Evolutionary conservation across 179 eudicot species (phyloP).

Genomic region (Spergularia azorica): DNA sequence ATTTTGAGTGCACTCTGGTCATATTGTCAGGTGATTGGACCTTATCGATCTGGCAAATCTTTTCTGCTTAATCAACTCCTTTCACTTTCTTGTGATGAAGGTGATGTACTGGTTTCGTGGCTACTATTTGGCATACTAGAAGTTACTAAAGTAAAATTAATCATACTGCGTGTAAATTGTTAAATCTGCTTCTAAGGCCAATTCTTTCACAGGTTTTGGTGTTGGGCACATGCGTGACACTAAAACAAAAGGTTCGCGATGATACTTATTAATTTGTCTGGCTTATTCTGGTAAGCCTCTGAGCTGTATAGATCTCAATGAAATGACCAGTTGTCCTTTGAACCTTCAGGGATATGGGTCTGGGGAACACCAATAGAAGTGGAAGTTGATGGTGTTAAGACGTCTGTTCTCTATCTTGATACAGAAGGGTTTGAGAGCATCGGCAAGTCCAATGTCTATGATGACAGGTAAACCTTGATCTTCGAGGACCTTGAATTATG

Average conservation of each 20-base stretch:
- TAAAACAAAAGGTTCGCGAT: slow-evolving; percentile 74
- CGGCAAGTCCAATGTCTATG: slow-evolving; percentile 98
- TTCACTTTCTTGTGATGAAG: slow-evolving; percentile 92
- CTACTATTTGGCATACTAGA: slow-evolving; percentile 4
- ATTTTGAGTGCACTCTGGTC: slow-evolving; percentile 22
- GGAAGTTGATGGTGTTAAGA: slow-evolving; percentile 74
- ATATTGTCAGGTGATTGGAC: slow-evolving; percentile 83
- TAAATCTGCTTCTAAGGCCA: slow-evolving; percentile 5
- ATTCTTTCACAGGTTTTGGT: slow-evolving; percentile 73
- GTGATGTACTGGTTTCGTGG: slow-evolving; percentile 32
- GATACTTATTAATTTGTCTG: not conserved
- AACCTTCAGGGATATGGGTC: slow-evolving; percentile 80
- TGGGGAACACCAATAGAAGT: slow-evolving; percentile 95
- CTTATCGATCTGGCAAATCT: slow-evolving; percentile 94
- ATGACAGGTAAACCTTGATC: slow-evolving; percentile 65
- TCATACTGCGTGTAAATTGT: slow-evolving; percentile 4
- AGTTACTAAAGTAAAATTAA: not conserved
- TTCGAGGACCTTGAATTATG: slow-evolving; percentile 15
- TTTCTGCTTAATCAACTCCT: slow-evolving; percentile 95
- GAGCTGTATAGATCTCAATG: not conserved
- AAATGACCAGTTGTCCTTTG: not conserved
- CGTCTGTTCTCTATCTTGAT: slow-evolving; percentile 89
- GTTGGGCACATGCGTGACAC: slow-evolving; percentile 99
- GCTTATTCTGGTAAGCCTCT: not conserved
- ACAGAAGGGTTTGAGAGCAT: slow-evolving; percentile 99